Percentiles rank a stretch among this genome's conserved stretches.
Conservation (phyloP, 2,329 filamentous ascomycete species). For the Epichloe coenophiala region DNA sequence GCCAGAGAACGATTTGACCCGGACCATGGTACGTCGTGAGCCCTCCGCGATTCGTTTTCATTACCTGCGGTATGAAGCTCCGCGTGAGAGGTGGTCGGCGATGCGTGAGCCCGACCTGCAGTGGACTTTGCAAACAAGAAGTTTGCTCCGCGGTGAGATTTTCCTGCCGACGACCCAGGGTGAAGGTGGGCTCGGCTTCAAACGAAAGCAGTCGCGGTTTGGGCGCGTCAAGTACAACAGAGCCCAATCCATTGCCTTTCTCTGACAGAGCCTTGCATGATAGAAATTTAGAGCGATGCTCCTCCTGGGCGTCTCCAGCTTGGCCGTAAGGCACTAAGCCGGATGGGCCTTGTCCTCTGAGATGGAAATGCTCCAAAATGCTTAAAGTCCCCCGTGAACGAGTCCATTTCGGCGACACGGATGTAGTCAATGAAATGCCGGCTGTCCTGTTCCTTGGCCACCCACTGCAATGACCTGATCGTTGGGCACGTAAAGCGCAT, state of each 20-base stretch:
- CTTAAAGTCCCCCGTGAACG: background rate
- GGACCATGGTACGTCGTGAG: slow-evolving; percentile 93
- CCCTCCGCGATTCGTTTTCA: slow-evolving; percentile 67
- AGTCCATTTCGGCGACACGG: background rate
- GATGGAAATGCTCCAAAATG: slow-evolving; percentile 19
- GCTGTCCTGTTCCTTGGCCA: background rate
- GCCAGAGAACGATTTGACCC: slow-evolving; percentile 85
- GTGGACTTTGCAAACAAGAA: slow-evolving; percentile 27
- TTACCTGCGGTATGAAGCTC: slow-evolving; percentile 42
- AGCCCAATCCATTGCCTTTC: slow-evolving; percentile 10
- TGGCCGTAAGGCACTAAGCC: slow-evolving; percentile 18
- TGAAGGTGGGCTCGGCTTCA: slow-evolving; percentile 72
- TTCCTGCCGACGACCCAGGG: slow-evolving; percentile 70
- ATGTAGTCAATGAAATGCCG: background rate
- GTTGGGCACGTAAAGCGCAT: background rate
- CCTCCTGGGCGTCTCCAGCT: slow-evolving; percentile 20
- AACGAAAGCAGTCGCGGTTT: slow-evolving; percentile 66
- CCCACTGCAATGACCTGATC: background rate
- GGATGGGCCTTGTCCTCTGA: slow-evolving; percentile 10
- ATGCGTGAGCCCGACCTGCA: slow-evolving; percentile 18
- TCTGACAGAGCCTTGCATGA: slow-evolving; percentile 19
- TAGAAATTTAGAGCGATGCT: slow-evolving; percentile 20
- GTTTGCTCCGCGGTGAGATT: slow-evolving; percentile 32
- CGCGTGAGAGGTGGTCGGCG: slow-evolving; percentile 15
- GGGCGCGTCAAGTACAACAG: slow-evolving; percentile 31